Evolutionary conservation across 2,329 filamentous ascomycete species (phyloP).

Genomic region (Exophiala sp.): DNA sequence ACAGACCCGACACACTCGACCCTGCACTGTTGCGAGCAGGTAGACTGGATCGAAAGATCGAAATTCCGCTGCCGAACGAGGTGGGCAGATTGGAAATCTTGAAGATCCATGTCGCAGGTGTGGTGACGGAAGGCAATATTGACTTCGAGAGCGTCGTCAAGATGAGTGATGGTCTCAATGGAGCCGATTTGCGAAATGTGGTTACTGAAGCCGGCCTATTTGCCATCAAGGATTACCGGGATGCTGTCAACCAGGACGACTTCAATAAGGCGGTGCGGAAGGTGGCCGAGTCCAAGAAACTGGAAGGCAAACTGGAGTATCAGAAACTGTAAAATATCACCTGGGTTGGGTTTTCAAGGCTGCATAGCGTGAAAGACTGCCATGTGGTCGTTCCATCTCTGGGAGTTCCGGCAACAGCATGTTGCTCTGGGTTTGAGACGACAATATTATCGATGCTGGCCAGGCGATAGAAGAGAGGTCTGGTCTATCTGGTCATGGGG

Average conservation of each 20-base stretch:
- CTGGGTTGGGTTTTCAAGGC: background rate
- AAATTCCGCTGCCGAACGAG: slow-evolving; percentile 95
- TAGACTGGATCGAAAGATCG: slow-evolving; percentile 93
- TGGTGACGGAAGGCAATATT: slow-evolving; percentile 86
- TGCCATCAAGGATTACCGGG: slow-evolving; percentile 96
- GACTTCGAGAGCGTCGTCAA: slow-evolving; percentile 99
- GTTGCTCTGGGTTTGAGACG: no score
- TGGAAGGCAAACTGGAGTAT: slow-evolving; percentile 97
- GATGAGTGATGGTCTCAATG: slow-evolving; percentile 98
- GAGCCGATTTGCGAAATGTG: slow-evolving; percentile 93
- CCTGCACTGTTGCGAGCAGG: slow-evolving; percentile 87
- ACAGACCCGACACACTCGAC: slow-evolving; percentile 92
- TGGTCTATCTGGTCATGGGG: no score
- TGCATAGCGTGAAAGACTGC: slow-evolving; percentile 9
- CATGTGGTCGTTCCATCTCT: background rate
- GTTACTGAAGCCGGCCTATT: slow-evolving; percentile 96
- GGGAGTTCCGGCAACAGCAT: no score
- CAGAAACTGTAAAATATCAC: slow-evolving; percentile 67
- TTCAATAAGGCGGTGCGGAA: slow-evolving; percentile 99
- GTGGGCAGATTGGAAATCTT: slow-evolving; percentile 92
- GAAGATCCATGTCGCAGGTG: slow-evolving; percentile 88
- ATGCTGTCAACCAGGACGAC: slow-evolving; percentile 94
- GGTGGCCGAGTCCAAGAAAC: slow-evolving; percentile 94
- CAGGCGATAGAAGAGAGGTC: no score
- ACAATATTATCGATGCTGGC: no score